A percentile compares a stretch with the other conserved stretches of the same genome.
These are phyloP conservation scores for Schwanniomyces polymorphus DNA, from an alignment of 805 yeast species.

Conservation along the genomic window DNA sequence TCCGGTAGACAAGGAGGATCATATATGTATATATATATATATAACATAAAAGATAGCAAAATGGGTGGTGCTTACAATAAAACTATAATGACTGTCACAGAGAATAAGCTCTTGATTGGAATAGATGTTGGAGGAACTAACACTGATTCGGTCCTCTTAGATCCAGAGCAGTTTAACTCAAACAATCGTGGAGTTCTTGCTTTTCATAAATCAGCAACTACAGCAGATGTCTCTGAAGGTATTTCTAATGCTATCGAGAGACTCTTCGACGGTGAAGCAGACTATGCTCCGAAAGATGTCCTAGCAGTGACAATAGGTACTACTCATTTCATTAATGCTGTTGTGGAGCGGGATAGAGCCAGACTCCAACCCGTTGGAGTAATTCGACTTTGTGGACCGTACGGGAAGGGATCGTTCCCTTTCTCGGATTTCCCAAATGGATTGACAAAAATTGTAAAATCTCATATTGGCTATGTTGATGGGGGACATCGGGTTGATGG, in stretches of 20 bases:
- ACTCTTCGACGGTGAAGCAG: conserved; percentile 23
- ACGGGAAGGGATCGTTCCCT: conserved; percentile 36
- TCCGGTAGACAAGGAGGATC: neutral
- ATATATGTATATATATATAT: neutral
- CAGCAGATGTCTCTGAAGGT: conserved; percentile 45
- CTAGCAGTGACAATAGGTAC: conserved; percentile 51
- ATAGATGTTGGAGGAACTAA: conserved; percentile 56
- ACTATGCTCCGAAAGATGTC: conserved; percentile 28
- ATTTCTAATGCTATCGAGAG: conserved; percentile 34
- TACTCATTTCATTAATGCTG: conserved; percentile 53
- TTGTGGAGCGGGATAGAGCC: conserved; percentile 44
- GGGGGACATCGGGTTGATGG: conserved; percentile 49
- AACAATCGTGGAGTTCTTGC: conserved; percentile 33
- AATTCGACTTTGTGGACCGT: conserved; percentile 46
- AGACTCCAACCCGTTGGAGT: conserved; percentile 46
- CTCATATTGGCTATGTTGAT: conserved; percentile 32
- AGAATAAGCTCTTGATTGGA: conserved; percentile 25
- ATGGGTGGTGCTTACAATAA: neutral
- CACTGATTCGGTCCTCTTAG: conserved; percentile 47
- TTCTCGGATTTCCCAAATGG: conserved; percentile 47
- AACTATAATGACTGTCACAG: too few species aligned
- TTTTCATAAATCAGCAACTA: conserved; percentile 45
- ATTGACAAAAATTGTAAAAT: conserved; percentile 29
- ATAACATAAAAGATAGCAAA: neutral
- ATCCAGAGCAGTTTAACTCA: conserved; percentile 26